Evolutionary conservation across 2,329 filamentous ascomycete species (phyloP), one percentile per base, ranked within the genome.

Genomic region (Atkinsonella hypoxylon): DNA sequence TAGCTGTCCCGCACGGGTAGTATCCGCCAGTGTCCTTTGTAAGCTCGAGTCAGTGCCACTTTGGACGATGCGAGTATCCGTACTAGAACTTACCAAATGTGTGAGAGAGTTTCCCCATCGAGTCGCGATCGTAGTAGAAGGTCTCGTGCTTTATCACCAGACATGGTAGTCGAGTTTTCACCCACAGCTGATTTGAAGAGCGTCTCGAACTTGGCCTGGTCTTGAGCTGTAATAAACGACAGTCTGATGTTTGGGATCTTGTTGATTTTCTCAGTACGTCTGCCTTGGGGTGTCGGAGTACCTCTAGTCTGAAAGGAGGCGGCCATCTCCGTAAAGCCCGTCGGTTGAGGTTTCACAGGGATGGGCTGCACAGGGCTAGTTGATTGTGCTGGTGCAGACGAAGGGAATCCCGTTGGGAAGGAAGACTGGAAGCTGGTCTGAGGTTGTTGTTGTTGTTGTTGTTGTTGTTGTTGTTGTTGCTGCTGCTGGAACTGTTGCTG

Each of bases 141-240:
- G 66, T 97, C 91, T 60, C 86, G 84, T 26, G 91, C 91, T 69
- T 95, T 94, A 56, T 97, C 91, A 49, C 86, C 93, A 45, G 89
- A 89, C 74, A 98, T 81, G 49, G 90, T 91, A 59, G 85, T 86
- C 61, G 90, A 84, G 53, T 78, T 80, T 57, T 89, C 84, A 34
- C 89, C 89, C 36, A 91, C 89, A 13, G 93, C 91, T 50, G 90
- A 95, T 71, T 93, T 96, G 75, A 98, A 98, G 41, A 98, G 72
- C 51, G 93, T 93, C 73, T 98, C 93, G 61, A 98, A 98, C 70
- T 95, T 96, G 62, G 88, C 80, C 69, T 98, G 93, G 64, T 98
- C 93, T 61, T 85, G 82, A 26, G 88, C 90, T 2, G 91, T 96
- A 62, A 98, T 95, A 67, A 98, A 98, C 3, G 90, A 95, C 54